Evolutionary conservation across 257 asterid genomes (phyloP).

Genomic region (Solanum raphanifolium): DNA sequence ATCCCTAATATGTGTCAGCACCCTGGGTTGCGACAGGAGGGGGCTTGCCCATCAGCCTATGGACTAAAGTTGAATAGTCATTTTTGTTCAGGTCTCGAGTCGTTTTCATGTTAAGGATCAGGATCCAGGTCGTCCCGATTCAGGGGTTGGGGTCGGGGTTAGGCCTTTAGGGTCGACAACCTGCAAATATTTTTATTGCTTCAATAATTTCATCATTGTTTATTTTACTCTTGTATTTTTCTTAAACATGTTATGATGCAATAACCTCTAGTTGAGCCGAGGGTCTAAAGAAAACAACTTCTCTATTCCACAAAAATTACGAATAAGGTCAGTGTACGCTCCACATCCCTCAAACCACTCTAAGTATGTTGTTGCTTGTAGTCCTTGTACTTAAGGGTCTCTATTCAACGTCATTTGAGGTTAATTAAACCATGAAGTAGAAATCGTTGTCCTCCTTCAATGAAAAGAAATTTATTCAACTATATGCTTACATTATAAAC

Average conservation of each 20-base stretch:
- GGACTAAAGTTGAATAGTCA: too few species aligned
- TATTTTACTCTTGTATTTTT: background rate
- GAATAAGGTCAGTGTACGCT: rapidly evolving
- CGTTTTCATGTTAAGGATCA: too few species aligned
- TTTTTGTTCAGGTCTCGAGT: too few species aligned
- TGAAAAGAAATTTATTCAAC: background rate
- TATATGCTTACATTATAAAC: background rate
- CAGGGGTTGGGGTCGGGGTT: too few species aligned
- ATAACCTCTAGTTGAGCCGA: background rate
- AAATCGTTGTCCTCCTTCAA: too few species aligned
- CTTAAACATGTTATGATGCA: background rate
- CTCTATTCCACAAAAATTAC: rapidly evolving
- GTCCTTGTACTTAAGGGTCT: background rate
- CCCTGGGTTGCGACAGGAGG: too few species aligned
- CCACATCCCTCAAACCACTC: background rate
- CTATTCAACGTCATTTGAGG: background rate
- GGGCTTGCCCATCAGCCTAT: too few species aligned
- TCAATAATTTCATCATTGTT: background rate
- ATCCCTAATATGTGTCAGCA: background rate
- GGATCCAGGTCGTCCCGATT: too few species aligned
- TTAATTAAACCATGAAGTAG: too few species aligned
- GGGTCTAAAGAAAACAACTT: background rate
- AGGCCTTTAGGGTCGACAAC: too few species aligned
- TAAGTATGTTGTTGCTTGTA: background rate
- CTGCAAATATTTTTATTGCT: background rate